Evolutionary conservation across 2,329 filamentous ascomycete genomes (phyloP).

Genomic region (Fusarium nodosum): DNA sequence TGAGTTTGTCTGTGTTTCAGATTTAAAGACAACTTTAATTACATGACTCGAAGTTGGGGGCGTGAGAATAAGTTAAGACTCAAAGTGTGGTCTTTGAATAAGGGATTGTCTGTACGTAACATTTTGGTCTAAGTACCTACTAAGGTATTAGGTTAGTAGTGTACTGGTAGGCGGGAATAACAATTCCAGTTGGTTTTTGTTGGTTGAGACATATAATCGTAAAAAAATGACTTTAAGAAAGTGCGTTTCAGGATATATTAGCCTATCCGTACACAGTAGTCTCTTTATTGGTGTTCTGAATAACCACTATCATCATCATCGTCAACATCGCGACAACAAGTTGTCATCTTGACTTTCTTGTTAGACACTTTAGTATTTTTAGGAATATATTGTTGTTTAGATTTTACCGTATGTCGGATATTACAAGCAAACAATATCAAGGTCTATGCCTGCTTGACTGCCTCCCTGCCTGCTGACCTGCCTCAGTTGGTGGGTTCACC

Average conservation of each 20-base stretch:
- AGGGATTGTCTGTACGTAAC: background rate
- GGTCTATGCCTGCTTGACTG: background rate
- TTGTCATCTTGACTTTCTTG: background rate
- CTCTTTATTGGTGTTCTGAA: background rate
- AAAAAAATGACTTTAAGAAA: background rate
- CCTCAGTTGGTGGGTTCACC: background rate
- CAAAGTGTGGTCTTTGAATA: background rate
- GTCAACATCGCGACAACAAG: background rate
- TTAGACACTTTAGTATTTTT: background rate
- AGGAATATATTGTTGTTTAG: background rate
- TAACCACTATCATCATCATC: background rate
- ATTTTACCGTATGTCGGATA: background rate
- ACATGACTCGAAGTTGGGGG: slow-evolving; percentile 15
- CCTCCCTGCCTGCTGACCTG: background rate
- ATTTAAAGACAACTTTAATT: slow-evolving; percentile 11
- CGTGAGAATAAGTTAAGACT: background rate
- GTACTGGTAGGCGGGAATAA: background rate
- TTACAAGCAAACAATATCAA: background rate
- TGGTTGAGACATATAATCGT: background rate
- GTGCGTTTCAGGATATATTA: background rate
- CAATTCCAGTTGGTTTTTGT: background rate
- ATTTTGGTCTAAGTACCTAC: background rate
- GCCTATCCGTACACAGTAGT: background rate
- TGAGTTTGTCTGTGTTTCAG: slow-evolving; percentile 37
- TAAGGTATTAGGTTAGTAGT: too few relatives aligned